These are phyloP conservation scores for Hydrangea macrophylla DNA, from an alignment of 148 eudicot species.

Conservation along the genomic window DNA sequence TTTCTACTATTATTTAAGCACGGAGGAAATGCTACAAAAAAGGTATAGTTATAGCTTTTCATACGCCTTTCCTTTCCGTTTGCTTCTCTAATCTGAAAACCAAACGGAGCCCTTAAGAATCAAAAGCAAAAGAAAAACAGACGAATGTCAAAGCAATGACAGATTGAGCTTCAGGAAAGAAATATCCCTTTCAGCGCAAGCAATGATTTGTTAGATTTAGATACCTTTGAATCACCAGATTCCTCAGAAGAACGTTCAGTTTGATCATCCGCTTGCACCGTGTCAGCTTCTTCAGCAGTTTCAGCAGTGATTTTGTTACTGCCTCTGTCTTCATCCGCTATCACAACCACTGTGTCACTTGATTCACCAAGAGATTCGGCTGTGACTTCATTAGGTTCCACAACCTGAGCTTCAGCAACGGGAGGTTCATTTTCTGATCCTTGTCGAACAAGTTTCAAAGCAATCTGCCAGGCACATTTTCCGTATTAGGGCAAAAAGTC, in stretches of 20 bases:
- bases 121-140: not conserved
- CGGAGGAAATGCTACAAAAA: too few relatives aligned
- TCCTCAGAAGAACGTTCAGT: conserved; percentile 20
- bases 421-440: conserved; percentile 39
- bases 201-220: conserved; percentile 7
- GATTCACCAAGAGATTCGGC: conserved; percentile 33
- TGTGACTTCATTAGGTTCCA: conserved; percentile 27
- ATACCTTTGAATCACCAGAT: conserved; percentile 44
- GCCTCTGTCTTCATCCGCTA: conserved; percentile 26
- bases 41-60: too few relatives aligned
- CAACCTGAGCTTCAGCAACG: conserved; percentile 14
- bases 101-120: too few relatives aligned
- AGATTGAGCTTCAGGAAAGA: not conserved
- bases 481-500: not conserved
- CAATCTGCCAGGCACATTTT: conserved; percentile 56
- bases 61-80: too few relatives aligned
- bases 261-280: conserved; percentile 27
- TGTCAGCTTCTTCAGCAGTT: conserved; percentile 30
- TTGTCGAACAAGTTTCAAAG: conserved; percentile 76
- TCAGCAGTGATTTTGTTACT: conserved; percentile 32
- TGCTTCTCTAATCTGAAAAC: too few relatives aligned
- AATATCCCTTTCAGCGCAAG: not conserved
- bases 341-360: conserved; percentile 29
- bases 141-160: not conserved
- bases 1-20: too few relatives aligned